Percentiles rank a stretch among this genome's conserved stretches.
Conservation (phyloP, 371 early-diverging fungal species). For the Mortierella sp. region DNA sequence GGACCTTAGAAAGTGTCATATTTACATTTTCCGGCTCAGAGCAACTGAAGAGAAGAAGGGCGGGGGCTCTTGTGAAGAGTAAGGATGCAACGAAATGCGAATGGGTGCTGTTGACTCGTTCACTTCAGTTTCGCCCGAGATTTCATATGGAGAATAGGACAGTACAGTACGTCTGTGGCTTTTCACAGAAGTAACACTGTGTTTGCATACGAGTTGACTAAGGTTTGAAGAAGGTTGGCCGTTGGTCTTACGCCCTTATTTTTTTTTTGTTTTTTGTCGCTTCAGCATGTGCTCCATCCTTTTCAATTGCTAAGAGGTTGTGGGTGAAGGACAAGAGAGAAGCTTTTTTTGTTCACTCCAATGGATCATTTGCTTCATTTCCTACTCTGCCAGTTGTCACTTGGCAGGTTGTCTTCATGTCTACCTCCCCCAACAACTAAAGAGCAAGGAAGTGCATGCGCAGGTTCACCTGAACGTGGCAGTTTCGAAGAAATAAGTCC, state of each 20-base stretch:
- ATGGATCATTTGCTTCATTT: not conserved
- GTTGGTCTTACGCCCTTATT: not conserved
- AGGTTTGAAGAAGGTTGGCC: conserved; percentile 11
- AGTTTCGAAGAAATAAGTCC: not conserved
- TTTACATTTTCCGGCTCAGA: conserved; percentile 12
- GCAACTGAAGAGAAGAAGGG: not conserved
- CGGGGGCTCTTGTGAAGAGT: not conserved
- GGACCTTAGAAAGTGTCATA: not conserved
- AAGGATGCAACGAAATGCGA: not conserved
- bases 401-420: not conserved
- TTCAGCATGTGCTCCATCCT: conserved; percentile 3
- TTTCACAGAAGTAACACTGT: not conserved
- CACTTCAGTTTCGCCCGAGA: not conserved
- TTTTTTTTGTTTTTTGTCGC: not conserved
- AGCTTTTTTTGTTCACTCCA: not conserved
- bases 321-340: not conserved
- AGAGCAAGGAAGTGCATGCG: not conserved
- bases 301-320: not conserved
- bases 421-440: not conserved
- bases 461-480: not conserved
- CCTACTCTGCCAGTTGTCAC: not conserved
- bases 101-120: not conserved
- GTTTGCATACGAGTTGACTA: conserved; percentile 1
- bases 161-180: too few relatives aligned
- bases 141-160: not conserved